Conservation (phyloP, 2,329 filamentous ascomycete species). For the Neodidymelliopsis sp. region DNA sequence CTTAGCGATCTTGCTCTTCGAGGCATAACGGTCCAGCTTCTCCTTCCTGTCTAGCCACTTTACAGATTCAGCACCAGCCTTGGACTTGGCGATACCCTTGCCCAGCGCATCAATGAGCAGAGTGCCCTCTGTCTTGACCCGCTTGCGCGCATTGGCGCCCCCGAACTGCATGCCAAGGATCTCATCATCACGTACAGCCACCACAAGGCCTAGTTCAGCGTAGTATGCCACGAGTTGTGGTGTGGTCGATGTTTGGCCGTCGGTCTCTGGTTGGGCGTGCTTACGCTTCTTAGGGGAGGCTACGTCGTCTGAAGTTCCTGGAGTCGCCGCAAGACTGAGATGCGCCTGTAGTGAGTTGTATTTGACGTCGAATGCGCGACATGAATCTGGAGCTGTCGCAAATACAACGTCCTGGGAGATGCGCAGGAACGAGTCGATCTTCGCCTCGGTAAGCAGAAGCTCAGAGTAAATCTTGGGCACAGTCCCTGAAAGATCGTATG, state of each 20-base stretch:
- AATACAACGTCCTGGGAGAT: constrained; percentile 73
- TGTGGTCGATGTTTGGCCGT: constrained; percentile 55
- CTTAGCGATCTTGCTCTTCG: constrained; percentile 45
- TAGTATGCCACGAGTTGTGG: constrained; percentile 59
- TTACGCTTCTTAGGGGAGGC: constrained; percentile 46
- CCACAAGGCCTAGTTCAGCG: constrained; percentile 69
- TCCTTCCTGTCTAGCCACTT: constrained; percentile 40
- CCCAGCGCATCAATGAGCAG: constrained; percentile 78
- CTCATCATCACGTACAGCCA: constrained; percentile 69
- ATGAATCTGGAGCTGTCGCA: constrained; percentile 63
- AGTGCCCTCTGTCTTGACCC: constrained; percentile 54
- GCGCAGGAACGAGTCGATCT: constrained; percentile 68
- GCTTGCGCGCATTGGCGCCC: constrained; percentile 43
- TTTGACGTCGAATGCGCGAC: constrained; percentile 70
- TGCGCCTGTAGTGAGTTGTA: constrained; percentile 63
- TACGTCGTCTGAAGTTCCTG: constrained; percentile 38
- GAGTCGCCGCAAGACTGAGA: constrained; percentile 39
- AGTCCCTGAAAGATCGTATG: constrained; percentile 70
- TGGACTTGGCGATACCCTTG: constrained; percentile 59
- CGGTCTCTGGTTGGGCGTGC: constrained; percentile 37
- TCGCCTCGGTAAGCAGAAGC: constrained; percentile 59
- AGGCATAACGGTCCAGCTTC: constrained; percentile 48
- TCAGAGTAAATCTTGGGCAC: constrained; percentile 66
- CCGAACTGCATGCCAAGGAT: constrained; percentile 70
- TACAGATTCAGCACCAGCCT: constrained; percentile 22